Evolutionary conservation across 495 filamentous ascomycete genomes (phyloP), one percentile per base, ranked within the genome.

Genomic region (Xylaria curta): DNA sequence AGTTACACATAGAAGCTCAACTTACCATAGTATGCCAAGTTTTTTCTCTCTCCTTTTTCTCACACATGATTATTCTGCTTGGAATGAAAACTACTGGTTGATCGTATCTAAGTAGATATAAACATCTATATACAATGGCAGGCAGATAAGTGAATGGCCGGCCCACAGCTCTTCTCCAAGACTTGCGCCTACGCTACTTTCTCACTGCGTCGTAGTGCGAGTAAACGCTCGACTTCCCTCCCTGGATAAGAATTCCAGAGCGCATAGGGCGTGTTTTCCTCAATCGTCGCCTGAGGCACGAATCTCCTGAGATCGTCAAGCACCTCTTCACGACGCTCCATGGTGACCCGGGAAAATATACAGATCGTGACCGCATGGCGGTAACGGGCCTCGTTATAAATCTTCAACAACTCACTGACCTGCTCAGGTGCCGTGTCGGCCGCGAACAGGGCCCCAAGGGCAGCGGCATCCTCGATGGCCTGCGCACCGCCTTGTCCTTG

Each of bases 301-400:
- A 59, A 68, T 47, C 6, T 59, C 66, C 12, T 42, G 1, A 68
- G 21, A 0, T 40, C 21, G 0, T 15, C 21, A 5, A 68, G 46
- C 31, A 56, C 21, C 9, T 68, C 51, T 8, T 19, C 66, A 21
- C 66, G 33, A 15, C 31, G 15, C 13, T 54, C 36, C 5, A 26
- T 1, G 40, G 3, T 3, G 51, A 68, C 51, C 4, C 66, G 66
- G 8, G 66, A 68, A 9, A 47, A 28, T 13, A 68, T 21, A 2
- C 0, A 42, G 24, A 68, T 31, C 13, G 38, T n/a, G 47, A 46
- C 66, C n/a, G 66, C 46, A 26, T 68, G 53, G 17, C 31, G 6
- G 53, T 68, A 68, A 7, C 89, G 78, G 13, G 82, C 79, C 21
- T 82, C 74, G 66, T 91, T 82, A 68, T 89, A 92, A 1, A 90